Base-by-base conservation (phyloP, 176 grass and related monocot genomes). In the Pontederia paniculata region DNA sequence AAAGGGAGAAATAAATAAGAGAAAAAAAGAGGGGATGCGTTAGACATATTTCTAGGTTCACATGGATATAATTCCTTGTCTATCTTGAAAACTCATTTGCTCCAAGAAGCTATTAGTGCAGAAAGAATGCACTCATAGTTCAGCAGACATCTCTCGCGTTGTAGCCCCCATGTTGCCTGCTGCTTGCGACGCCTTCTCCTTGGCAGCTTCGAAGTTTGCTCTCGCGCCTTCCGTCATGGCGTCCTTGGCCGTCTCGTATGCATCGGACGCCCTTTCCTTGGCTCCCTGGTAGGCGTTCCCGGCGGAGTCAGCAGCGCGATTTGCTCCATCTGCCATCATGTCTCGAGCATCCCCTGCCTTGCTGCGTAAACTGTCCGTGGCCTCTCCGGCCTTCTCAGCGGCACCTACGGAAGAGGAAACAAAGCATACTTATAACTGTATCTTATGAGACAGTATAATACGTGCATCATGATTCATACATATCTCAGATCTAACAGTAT, bases 121-220 rank as follows among this genome's bases (percentile, higher is more conserved):
- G n/a, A n/a, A n/a, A n/a, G n/a, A n/a, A n/a, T n/a, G 9, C 48
- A 51, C 13, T 17, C 17, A 51, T 51, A 51, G 48, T 51, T 51
- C 48, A 12, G 13, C 12, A 3, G 12, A 13, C 48, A 51, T 14
- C 49, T 59, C 51, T 37, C 52, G 19, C 60, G 66, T 71, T 51
- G 49, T 57, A 43, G 60, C 75, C 21, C 75, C 67, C 4, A 78
- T 5, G 45, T 78, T 58, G 9, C 75, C 75, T 11, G 67, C 9
- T 4, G 17, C 37, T 49, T 71, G 68, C 1, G 67, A 78, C 16
- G 67, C 55, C 67, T 54, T 78, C 50, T 78, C 75, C 67, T 78
- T 78, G 23, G 75, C 75, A n/a, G 59, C 50, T 51, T 71, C 67
- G 23, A 71, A 66, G 50, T 21, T 48, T 1, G 45, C 49, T 58